Evolutionary conservation across 768 basidiomycete genomes (phyloP).

Genomic region (Chalciporus chontae): DNA sequence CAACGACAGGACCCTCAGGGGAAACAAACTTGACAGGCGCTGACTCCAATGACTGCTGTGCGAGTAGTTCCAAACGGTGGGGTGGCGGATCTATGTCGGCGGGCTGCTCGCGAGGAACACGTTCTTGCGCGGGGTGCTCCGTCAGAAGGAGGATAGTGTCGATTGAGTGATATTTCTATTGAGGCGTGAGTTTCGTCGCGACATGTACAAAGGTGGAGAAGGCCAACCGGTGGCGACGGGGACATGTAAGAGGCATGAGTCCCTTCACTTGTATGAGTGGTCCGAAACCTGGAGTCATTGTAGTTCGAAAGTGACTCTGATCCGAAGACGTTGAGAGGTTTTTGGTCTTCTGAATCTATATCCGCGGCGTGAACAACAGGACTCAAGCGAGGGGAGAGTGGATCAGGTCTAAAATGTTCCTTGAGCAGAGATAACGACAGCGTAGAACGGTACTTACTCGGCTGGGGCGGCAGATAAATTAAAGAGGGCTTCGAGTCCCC

Average conservation of each 20-base stretch:
- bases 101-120: background rate
- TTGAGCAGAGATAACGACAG: background rate
- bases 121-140: background rate
- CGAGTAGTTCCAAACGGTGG: background rate
- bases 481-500: background rate
- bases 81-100: background rate
- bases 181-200: background rate
- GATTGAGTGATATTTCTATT: background rate
- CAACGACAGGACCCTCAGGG: background rate
- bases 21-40: background rate
- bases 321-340: background rate
- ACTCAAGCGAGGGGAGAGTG: background rate
- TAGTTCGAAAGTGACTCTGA: background rate
- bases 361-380: background rate
- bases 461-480: background rate
- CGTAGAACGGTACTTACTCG: background rate
- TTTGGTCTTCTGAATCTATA: background rate
- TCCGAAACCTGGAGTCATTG: background rate
- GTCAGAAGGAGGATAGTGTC: background rate
- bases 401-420: background rate
- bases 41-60: background rate
- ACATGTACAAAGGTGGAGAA: background rate
- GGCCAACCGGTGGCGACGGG: background rate
- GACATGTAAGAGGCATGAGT: background rate
- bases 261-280: background rate